Evolutionary conservation across 225 moss, liverwort and hornwort genomes (phyloP).

Genomic region (Anthoceros angustus): DNA sequence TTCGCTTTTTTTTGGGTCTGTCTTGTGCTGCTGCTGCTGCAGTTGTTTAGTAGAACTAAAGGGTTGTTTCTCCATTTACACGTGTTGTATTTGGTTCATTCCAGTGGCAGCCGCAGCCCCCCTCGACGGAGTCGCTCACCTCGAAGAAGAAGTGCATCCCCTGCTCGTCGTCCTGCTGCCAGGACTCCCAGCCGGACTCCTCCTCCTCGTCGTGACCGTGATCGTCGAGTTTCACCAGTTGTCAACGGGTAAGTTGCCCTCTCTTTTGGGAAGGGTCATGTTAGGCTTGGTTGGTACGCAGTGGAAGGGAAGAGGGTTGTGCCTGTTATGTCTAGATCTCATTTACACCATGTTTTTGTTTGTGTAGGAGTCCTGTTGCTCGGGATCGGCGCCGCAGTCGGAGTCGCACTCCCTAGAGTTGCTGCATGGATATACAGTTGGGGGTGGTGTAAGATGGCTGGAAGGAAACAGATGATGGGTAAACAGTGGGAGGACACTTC

Average conservation of each 20-base stretch:
- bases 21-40: background rate
- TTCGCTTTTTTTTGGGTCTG: no score
- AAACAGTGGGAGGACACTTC: constrained; percentile 28
- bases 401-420: constrained; percentile 69
- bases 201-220: constrained; percentile 82
- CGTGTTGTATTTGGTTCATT: constrained; percentile 24
- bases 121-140: constrained; percentile 9
- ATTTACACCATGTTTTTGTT: background rate
- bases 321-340: background rate
- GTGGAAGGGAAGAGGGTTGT: background rate
- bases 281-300: background rate
- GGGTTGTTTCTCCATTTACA: background rate
- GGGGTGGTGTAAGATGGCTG: constrained; percentile 13
- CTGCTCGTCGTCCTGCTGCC: constrained; percentile 46
- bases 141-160: constrained; percentile 14
- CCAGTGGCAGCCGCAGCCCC: constrained; percentile 79
- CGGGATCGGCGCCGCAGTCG: constrained; percentile 98
- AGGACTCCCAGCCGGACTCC: constrained; percentile 86
- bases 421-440: background rate
- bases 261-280: background rate
- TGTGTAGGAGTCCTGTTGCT: constrained; percentile 56
- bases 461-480: constrained; percentile 12
- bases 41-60: constrained; percentile 4
- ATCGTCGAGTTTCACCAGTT: constrained; percentile 81
- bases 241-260: constrained; percentile 50